phyloP scores from a whole-genome alignment of 345 rosid genomes.

The Triadica sebifera region DNA sequence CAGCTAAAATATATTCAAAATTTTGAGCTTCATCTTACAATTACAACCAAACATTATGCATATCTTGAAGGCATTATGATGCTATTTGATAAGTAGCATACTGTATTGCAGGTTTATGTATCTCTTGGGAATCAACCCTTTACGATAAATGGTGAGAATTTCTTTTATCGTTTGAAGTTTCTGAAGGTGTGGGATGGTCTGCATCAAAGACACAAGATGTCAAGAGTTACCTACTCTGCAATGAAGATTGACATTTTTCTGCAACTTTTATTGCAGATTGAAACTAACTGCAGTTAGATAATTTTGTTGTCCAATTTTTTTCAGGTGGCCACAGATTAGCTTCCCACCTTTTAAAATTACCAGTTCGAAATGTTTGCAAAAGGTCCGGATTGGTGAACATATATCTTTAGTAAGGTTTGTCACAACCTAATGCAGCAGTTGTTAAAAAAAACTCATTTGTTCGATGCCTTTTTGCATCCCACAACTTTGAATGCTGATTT shows the following conservation, averaged over 20 bases:
- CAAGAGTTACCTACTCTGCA: too few relatives aligned
- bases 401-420: slow-evolving; percentile 77
- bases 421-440: slow-evolving; percentile 11
- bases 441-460: slow-evolving; percentile 10
- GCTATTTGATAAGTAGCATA: slow-evolving; percentile 5
- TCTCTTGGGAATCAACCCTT: slow-evolving; percentile 73
- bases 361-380: slow-evolving; percentile 53
- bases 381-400: slow-evolving; percentile 60
- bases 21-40: slow-evolving; percentile 14
- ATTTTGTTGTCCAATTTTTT: slow-evolving; percentile 11
- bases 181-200: too few relatives aligned
- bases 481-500: slow-evolving; percentile 29
- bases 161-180: neutral
- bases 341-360: slow-evolving; percentile 70
- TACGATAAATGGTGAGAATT: slow-evolving; percentile 73
- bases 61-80: slow-evolving; percentile 2
- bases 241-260: slow-evolving; percentile 1
- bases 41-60: neutral
- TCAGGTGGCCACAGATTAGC: slow-evolving; percentile 86
- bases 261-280: neutral
- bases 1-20: neutral
- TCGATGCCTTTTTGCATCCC: slow-evolving; percentile 15
- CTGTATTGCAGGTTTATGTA: slow-evolving; percentile 67
- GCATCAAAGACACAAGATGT: too few relatives aligned
- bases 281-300: neutral